phyloP scores from a whole-genome alignment of 345 rosid genomes.

The Populus davidiana region DNA sequence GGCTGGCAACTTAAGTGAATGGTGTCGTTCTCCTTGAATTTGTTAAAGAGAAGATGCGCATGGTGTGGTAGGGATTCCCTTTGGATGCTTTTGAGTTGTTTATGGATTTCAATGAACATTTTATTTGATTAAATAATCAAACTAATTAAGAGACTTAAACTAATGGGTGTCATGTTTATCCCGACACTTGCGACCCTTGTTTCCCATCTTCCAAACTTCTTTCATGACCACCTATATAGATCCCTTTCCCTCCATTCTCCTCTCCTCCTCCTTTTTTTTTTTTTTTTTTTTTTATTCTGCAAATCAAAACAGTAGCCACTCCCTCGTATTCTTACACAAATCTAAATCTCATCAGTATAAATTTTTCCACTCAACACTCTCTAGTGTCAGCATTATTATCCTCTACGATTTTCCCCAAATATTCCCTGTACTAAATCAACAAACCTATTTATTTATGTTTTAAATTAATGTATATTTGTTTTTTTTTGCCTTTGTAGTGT shows the following conservation, averaged over 20 bases:
- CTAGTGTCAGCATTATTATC: too few relatives aligned
- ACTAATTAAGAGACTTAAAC: constrained; percentile 14
- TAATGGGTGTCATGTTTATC: constrained; percentile 44
- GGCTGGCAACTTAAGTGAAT: constrained; percentile 25
- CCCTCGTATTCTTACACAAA: accelerated
- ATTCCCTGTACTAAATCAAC: too few relatives aligned
- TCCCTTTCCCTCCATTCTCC: too few relatives aligned
- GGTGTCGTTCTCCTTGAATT: constrained; percentile 11
- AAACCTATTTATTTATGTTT: too few relatives aligned
- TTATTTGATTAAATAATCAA: constrained; percentile 4
- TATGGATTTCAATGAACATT: constrained; percentile 26
- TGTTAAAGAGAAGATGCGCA: constrained; percentile 36
- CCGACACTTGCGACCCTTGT: constrained; percentile 50
- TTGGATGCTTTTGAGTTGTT: constrained; percentile 41
- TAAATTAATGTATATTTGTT: too few relatives aligned
- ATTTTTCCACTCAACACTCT: too few relatives aligned
- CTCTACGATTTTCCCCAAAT: accelerated
- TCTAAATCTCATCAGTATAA: too few relatives aligned
- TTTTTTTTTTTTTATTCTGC: too few relatives aligned
- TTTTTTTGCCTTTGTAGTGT: too few relatives aligned
- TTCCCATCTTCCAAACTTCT: constrained; percentile 53
- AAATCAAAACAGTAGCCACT: too few relatives aligned
- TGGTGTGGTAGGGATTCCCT: constrained; percentile 40
- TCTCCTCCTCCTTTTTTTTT: too few relatives aligned
- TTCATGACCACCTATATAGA: too few relatives aligned